Conservation (phyloP, 768 basidiomycete genomes). For the Leucocoprinus sp. region DNA sequence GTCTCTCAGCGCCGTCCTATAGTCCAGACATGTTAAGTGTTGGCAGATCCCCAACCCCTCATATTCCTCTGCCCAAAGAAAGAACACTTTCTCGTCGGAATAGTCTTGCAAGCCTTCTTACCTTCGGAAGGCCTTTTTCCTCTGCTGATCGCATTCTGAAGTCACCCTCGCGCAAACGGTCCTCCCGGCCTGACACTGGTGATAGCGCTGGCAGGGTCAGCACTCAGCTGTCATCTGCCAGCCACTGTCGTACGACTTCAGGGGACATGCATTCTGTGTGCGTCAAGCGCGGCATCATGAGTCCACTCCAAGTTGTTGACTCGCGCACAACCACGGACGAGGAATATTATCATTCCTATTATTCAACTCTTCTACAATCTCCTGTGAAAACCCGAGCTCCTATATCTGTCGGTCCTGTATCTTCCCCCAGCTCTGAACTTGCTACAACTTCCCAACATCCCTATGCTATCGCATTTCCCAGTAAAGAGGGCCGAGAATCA, state of each 20-base stretch:
- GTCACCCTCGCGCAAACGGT: background rate
- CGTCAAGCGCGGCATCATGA: background rate
- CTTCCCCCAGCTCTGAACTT: constrained; percentile 13
- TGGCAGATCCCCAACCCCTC: constrained; percentile 54
- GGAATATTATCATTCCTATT: constrained; percentile 46
- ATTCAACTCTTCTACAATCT: constrained; percentile 27
- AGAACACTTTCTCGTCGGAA: constrained; percentile 27
- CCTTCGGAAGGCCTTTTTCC: constrained; percentile 24
- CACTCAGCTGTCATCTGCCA: background rate
- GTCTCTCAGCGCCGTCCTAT: constrained; percentile 31
- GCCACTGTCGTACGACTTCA: constrained; percentile 8
- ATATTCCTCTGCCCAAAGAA: constrained; percentile 22
- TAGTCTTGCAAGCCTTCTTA: constrained; percentile 48
- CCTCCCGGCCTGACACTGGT: background rate
- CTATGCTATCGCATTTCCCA: constrained; percentile 38
- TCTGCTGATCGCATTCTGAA: background rate
- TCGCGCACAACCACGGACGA: constrained; percentile 23
- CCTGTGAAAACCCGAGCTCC: constrained; percentile 10
- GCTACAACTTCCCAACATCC: constrained; percentile 33
- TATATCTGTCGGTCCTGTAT: constrained; percentile 10
- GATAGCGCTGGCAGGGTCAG: background rate
- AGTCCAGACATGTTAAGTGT: constrained; percentile 49
- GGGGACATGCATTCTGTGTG: constrained; percentile 4
- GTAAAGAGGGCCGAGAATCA: constrained; percentile 1
- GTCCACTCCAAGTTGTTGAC: constrained; percentile 14